Percentiles rank a stretch among this genome's conserved stretches.
Conservation (phyloP, 1,284 basidiomycete species). For the Trametes versicolor region DNA sequence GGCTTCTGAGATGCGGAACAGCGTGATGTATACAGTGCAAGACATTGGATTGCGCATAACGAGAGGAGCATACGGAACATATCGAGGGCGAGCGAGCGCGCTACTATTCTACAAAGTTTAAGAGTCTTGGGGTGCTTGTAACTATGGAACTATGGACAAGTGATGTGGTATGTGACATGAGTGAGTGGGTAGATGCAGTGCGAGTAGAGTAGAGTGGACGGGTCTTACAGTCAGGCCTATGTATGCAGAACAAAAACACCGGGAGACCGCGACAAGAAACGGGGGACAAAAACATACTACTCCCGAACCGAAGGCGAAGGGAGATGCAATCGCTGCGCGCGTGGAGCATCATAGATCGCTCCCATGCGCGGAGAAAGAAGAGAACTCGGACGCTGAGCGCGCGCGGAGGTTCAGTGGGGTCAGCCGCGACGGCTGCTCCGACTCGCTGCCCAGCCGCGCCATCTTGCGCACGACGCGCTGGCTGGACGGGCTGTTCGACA, state of each 20-base stretch:
- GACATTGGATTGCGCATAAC: slow-evolving; percentile 7
- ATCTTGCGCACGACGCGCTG: slow-evolving; percentile 43
- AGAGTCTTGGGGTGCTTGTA: background rate
- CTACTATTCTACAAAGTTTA: slow-evolving; percentile 8
- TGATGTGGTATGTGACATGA: slow-evolving; percentile 11
- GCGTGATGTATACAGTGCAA: too few species aligned
- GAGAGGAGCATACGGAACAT: slow-evolving; percentile 6
- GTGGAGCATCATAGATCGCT: slow-evolving; percentile 26
- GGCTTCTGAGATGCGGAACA: background rate
- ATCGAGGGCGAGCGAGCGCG: slow-evolving; percentile 3
- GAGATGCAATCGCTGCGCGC: slow-evolving; percentile 12
- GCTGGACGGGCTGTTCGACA: slow-evolving; percentile 54
- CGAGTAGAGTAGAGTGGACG: slow-evolving; percentile 6
- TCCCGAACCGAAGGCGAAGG: background rate
- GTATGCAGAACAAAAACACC: slow-evolving; percentile 6
- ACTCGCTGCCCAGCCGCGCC: slow-evolving; percentile 28
- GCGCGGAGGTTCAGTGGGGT: slow-evolving; percentile 26
- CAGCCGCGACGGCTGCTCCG: slow-evolving; percentile 12
- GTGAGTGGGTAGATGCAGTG: slow-evolving; percentile 7
- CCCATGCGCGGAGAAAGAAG: slow-evolving; percentile 26
- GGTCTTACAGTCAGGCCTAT: slow-evolving; percentile 10
- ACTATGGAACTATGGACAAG: slow-evolving; percentile 8
- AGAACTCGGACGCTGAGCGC: slow-evolving; percentile 25
- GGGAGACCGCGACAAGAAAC: slow-evolving; percentile 7
- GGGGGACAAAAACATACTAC: slow-evolving; percentile 11